phyloP scores from a whole-genome alignment of 1,284 basidiomycete genomes.

The Sparassis latifolia region DNA sequence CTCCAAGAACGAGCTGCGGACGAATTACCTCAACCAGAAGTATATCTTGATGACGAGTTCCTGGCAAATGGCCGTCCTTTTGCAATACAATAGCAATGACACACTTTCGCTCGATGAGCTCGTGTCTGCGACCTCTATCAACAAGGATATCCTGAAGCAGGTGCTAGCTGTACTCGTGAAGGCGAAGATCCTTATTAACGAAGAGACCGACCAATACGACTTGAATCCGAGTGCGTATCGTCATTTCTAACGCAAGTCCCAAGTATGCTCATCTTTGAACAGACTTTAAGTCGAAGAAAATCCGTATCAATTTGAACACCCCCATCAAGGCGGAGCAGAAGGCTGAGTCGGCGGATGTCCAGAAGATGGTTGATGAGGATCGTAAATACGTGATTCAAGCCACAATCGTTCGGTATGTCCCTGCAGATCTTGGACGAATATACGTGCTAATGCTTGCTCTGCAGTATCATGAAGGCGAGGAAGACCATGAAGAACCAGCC shows the following conservation, averaged over 20 bases:
- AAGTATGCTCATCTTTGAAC: constrained; percentile 3
- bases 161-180: constrained; percentile 84
- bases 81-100: constrained; percentile 93
- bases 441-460: background rate
- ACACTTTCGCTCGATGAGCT: constrained; percentile 81
- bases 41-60: constrained; percentile 94
- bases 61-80: constrained; percentile 91
- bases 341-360: constrained; percentile 84
- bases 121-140: constrained; percentile 76
- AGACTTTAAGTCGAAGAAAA: constrained; percentile 98
- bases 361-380: constrained; percentile 97
- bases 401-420: constrained; percentile 81
- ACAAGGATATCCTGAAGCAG: constrained; percentile 79
- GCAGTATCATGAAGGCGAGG: constrained; percentile 94
- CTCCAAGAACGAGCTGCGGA: constrained; percentile 92
- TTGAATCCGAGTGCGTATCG: constrained; percentile 77
- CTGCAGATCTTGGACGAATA: background rate
- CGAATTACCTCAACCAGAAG: constrained; percentile 90
- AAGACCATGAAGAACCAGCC: constrained; percentile 97
- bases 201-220: constrained; percentile 85
- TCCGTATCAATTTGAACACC: constrained; percentile 89
- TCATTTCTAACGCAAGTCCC: background rate
- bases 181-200: constrained; percentile 83
- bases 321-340: constrained; percentile 95
- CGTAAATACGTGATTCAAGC: constrained; percentile 97